Evolutionary conservation across 2,329 filamentous ascomycete genomes (phyloP).

Genomic region (Xylaria hypoxylon): DNA sequence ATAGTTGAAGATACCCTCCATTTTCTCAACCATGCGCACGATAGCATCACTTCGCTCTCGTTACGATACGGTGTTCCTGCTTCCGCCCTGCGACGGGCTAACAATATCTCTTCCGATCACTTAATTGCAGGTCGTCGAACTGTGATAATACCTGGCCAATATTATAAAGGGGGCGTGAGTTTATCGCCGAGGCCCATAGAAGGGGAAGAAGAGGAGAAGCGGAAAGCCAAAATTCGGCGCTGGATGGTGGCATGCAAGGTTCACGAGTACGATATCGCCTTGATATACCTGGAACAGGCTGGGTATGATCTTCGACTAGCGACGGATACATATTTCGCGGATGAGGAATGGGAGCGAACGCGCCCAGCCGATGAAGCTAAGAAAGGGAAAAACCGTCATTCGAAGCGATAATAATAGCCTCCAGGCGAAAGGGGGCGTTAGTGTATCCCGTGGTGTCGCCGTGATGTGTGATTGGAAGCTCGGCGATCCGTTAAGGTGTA

Average conservation of each 20-base stretch:
- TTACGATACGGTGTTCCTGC: slow-evolving; percentile 78
- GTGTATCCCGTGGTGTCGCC: slow-evolving; percentile 29
- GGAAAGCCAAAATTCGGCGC: slow-evolving; percentile 76
- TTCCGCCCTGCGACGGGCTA: slow-evolving; percentile 70
- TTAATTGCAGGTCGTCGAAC: slow-evolving; percentile 76
- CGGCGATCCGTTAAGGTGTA: neutral
- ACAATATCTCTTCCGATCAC: slow-evolving; percentile 78
- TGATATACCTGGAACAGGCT: slow-evolving; percentile 78
- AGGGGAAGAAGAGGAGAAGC: slow-evolving; percentile 77
- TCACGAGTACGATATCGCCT: slow-evolving; percentile 78
- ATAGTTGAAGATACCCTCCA: slow-evolving; percentile 75
- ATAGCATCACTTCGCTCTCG: slow-evolving; percentile 75
- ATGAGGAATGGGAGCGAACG: slow-evolving; percentile 75
- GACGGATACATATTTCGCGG: slow-evolving; percentile 72
- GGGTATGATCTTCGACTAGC: slow-evolving; percentile 75
- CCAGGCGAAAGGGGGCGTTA: slow-evolving; percentile 28
- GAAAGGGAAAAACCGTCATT: slow-evolving; percentile 50
- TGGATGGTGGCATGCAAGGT: slow-evolving; percentile 87
- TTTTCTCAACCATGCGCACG: slow-evolving; percentile 76
- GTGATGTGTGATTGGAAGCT: neutral
- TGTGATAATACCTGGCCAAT: slow-evolving; percentile 76
- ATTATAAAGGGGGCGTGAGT: slow-evolving; percentile 74
- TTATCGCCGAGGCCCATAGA: slow-evolving; percentile 78
- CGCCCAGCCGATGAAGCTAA: slow-evolving; percentile 65
- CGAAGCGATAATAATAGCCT: slow-evolving; percentile 45